Percentiles rank a stretch among this genome's conserved stretches.
Evolutionary conservation across 2,329 filamentous ascomycete species (phyloP).

Genomic region (Claviceps maximensis): DNA sequence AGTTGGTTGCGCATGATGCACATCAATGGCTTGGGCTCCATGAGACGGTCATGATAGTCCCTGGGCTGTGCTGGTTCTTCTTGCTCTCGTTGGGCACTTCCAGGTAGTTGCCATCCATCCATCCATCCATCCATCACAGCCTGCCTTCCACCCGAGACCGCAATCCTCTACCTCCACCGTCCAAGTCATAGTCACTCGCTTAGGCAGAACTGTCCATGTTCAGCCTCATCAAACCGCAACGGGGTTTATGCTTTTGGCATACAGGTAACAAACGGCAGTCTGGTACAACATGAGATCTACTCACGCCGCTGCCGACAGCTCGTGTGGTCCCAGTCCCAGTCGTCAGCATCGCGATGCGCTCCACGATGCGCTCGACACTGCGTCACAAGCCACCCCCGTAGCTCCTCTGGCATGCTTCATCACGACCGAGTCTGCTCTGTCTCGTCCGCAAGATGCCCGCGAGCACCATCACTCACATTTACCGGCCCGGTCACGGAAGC

Average conservation of each 20-base stretch:
- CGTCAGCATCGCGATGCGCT: neutral
- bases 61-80: too few species aligned
- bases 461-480: neutral
- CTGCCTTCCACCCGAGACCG: neutral
- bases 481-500: slow-evolving; percentile 12
- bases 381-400: slow-evolving; percentile 6
- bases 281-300: slow-evolving; percentile 1
- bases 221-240: neutral
- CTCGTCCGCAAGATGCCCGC: slow-evolving; percentile 10
- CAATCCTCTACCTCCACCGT: neutral
- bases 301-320: neutral
- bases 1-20: too few species aligned
- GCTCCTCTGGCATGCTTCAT: slow-evolving; percentile 22
- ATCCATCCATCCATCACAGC: neutral
- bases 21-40: neutral
- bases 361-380: neutral
- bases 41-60: neutral
- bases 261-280: too few species aligned
- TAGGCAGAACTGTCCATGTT: neutral
- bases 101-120: neutral
- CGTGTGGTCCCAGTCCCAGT: neutral
- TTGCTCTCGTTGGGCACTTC: too few species aligned
- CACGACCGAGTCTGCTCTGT: slow-evolving; percentile 21
- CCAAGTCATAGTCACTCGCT: neutral
- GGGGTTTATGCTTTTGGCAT: neutral